Evolutionary conservation across 1,139 yeast genomes (phyloP), one percentile per base, ranked within the genome.

Genomic region (Trichomonascaceae sp.): DNA sequence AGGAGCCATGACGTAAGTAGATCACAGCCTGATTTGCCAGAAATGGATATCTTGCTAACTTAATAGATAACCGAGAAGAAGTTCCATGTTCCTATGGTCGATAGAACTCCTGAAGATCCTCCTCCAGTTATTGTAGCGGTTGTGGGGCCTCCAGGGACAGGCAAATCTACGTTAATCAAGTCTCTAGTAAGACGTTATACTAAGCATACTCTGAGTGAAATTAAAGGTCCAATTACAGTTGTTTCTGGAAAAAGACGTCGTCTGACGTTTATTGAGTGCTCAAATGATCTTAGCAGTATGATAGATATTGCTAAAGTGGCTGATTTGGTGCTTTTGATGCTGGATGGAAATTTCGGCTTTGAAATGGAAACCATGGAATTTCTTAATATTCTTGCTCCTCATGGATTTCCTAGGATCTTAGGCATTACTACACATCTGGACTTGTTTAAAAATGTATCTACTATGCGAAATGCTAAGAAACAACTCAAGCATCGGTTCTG

Each of bases 281-380:
- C 87, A 20, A 93, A 91, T 66, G 99, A 95, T 69, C 74, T 95
- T 67, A 91, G 90, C 68, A 85, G 96, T 3, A 93, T 95, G 99
- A 84, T 91, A 47, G 99, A 95, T 72, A 82, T 95, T 46, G 96
- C 99, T 39, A 95, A 95, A 66, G 83, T 91, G 53, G 97, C 98
- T 0, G 99, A 95, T 70, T 76, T 95, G 60, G 96, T 95, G 19
- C 76, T 95, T 55, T 71, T 95, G 58, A 74, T 93, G 78, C 83
- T 95, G 59, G 99, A 95, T 73, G 99, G 99, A 58, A 95, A 95
- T 70, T 95, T 89, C 69, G 99, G 99, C 3, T 83, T 95, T 59
- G 99, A 95, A 74, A 95, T 95, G 99, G 99, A 95, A 71, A 95
- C 99, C 15, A 95, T 95, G 99, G 99, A 95, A 71, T 95, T 95